Conservation (phyloP, 345 rosid genomes). For the Aurinia saxatilis region DNA sequence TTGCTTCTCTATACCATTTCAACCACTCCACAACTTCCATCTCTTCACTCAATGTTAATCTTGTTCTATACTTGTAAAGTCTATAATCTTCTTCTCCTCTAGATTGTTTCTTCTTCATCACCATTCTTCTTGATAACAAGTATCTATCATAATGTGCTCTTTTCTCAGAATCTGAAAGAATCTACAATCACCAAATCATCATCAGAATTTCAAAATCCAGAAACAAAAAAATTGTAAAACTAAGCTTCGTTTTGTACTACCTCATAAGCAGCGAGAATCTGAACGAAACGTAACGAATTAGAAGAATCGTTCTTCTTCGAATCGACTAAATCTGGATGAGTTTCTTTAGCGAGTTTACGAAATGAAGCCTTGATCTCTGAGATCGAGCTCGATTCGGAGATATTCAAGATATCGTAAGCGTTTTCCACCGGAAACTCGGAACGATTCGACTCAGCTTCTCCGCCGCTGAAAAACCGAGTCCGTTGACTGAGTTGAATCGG, state of each 20-base stretch:
- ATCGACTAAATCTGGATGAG: conserved; percentile 76
- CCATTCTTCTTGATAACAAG: conserved; percentile 51
- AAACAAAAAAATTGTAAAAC: neutral
- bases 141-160: conserved; percentile 64
- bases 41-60: conserved; percentile 31
- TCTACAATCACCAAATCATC: conserved; percentile 44
- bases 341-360: conserved; percentile 73
- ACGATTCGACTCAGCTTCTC: conserved; percentile 42
- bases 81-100: conserved; percentile 36
- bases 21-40: conserved; percentile 98
- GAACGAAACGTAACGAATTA: conserved; percentile 61
- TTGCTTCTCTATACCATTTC: conserved; percentile 73
- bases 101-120: conserved; percentile 39
- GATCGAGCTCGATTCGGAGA: conserved; percentile 60
- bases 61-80: conserved; percentile 33
- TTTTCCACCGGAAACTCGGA: conserved; percentile 50
- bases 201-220: neutral
- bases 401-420: conserved; percentile 71
- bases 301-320: conserved; percentile 38
- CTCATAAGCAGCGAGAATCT: conserved; percentile 92
- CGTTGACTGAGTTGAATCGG: conserved; percentile 15
- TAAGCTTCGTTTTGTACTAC: conserved; percentile 40
- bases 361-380: conserved; percentile 85
- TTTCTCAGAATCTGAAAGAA: conserved; percentile 73
- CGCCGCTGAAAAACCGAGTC: conserved; percentile 41